Percentiles rank a stretch among this genome's conserved stretches.
phyloP scores from a whole-genome alignment of 2,329 filamentous ascomycete genomes.

The Colletotrichum kahawae region DNA sequence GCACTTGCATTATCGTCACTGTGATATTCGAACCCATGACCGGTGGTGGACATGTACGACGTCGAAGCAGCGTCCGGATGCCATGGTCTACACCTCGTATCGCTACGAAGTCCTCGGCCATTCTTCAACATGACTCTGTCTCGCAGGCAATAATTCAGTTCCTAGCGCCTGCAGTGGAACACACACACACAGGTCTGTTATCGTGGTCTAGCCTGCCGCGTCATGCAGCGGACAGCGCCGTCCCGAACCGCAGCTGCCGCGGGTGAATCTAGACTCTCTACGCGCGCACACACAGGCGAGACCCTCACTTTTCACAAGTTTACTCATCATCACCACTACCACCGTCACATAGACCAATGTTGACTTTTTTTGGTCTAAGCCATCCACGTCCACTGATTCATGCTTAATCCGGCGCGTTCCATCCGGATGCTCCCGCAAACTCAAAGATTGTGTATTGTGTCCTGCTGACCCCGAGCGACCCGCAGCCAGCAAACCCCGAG shows the following conservation, averaged over 20 bases:
- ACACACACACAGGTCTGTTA: background rate
- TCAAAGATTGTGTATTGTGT: background rate
- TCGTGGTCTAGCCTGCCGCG: background rate
- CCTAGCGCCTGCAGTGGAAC: background rate
- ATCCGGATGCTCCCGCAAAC: background rate
- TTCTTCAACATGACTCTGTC: background rate
- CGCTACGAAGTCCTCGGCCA: background rate
- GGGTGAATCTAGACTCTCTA: background rate
- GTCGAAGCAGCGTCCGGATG: background rate
- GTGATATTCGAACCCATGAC: background rate
- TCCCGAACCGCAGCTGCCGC: background rate
- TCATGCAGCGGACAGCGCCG: background rate
- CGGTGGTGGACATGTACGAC: background rate
- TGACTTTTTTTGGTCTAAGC: background rate
- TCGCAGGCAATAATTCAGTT: background rate
- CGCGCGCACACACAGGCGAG: background rate
- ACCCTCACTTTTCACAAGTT: accelerated
- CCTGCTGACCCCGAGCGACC: background rate
- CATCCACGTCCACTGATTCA: background rate
- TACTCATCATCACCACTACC: background rate
- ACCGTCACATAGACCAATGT: background rate
- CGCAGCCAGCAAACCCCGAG: background rate
- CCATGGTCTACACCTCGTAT: background rate
- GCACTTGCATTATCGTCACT: background rate
- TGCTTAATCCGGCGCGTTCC: background rate